Evolutionary conservation across 2,329 filamentous ascomycete species (phyloP).

Genomic region (Aspergillus fructus): DNA sequence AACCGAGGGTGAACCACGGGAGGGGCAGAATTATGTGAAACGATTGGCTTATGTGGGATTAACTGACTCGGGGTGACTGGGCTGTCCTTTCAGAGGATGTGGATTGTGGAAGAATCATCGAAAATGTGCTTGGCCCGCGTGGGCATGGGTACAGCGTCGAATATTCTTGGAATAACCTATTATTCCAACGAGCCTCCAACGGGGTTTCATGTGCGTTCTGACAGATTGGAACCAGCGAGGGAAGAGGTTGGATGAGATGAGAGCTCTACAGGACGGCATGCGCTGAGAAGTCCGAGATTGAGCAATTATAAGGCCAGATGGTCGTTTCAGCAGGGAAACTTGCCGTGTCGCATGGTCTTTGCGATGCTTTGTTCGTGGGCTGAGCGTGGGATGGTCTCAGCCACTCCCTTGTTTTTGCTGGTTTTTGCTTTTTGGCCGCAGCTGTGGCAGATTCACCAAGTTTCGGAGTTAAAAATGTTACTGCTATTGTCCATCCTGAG

Average conservation of each 20-base stretch:
- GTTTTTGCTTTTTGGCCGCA: not conserved
- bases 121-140: not conserved
- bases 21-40: not conserved
- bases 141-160: not conserved
- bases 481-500: not conserved
- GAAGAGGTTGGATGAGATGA: not conserved
- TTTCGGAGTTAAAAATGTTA: not conserved
- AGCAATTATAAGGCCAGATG: too few species aligned
- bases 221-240: not conserved
- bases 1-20: not conserved
- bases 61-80: not conserved
- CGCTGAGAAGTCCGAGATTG: not conserved
- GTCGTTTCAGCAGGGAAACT: not conserved
- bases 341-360: not conserved
- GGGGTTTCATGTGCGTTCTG: not conserved
- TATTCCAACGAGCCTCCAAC: not conserved
- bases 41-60: not conserved
- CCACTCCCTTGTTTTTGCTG: not conserved
- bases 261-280: not conserved
- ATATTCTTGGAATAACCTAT: not conserved
- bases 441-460: not conserved
- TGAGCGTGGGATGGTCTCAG: not conserved
- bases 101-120: not conserved
- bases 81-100: too few species aligned
- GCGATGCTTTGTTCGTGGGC: not conserved